A percentile compares a stretch with the other conserved stretches of the same genome.
Evolutionary conservation across 148 eudicot genomes (phyloP).

Genomic region (Amaranthus palmeri): DNA sequence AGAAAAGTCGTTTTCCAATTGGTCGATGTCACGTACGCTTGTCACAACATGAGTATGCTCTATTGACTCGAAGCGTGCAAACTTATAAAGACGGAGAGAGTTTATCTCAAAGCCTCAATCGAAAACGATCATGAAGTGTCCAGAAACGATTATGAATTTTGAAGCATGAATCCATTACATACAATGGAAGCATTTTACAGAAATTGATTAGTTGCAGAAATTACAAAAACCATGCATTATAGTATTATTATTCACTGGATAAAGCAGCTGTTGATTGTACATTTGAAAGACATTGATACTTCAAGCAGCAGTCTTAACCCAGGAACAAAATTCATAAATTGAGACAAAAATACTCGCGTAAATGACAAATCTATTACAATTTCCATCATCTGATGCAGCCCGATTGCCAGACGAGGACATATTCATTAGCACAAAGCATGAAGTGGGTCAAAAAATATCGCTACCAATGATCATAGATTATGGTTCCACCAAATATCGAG

Average conservation of each 20-base stretch:
- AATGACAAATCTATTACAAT: constrained; percentile 10
- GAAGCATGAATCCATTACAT: too few species aligned
- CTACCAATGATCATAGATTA: constrained; percentile 5
- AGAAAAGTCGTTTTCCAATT: too few species aligned
- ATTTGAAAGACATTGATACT: constrained; percentile 10
- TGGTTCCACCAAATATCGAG: background rate
- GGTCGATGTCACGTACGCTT: too few species aligned
- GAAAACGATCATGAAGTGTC: too few species aligned
- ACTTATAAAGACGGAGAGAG: too few species aligned
- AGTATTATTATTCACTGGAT: constrained; percentile 7
- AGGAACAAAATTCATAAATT: constrained; percentile 14
- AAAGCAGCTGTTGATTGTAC: constrained; percentile 19
- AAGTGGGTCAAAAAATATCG: constrained; percentile 1
- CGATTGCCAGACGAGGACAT: background rate
- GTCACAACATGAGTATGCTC: too few species aligned
- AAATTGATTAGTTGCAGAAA: too few species aligned
- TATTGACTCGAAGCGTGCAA: too few species aligned
- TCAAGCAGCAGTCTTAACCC: constrained; percentile 14
- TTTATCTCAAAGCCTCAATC: too few species aligned
- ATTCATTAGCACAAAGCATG: background rate
- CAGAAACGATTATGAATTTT: too few species aligned
- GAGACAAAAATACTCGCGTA: background rate
- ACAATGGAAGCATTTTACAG: too few species aligned
- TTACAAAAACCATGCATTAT: too few species aligned
- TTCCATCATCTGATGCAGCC: background rate